These are phyloP conservation scores for Ramaria sp. DNA, from an alignment of 768 basidiomycete genomes.

Conservation along the genomic window DNA sequence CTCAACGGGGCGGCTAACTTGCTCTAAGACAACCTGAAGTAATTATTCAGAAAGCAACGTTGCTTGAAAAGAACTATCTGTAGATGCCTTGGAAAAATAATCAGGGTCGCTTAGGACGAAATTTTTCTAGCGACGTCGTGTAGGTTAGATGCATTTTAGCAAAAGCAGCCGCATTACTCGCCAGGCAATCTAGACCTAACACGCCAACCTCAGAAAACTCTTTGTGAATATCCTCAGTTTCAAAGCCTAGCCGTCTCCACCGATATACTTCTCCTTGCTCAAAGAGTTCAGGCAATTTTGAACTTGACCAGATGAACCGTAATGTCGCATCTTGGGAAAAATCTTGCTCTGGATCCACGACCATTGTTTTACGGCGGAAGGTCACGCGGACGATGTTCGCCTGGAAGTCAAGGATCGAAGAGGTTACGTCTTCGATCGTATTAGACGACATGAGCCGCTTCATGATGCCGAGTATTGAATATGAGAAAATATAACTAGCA, in stretches of 20 bases:
- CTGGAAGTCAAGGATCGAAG: slow-evolving; percentile 81
- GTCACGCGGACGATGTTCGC: slow-evolving; percentile 71
- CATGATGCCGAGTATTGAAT: slow-evolving; percentile 7
- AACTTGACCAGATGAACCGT: slow-evolving; percentile 56
- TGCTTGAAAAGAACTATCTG: background rate
- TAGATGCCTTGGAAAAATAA: slow-evolving; percentile 57
- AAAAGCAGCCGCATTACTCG: slow-evolving; percentile 21
- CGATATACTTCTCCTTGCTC: slow-evolving; percentile 39
- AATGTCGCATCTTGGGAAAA: slow-evolving; percentile 45
- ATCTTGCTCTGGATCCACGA: slow-evolving; percentile 59
- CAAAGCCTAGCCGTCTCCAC: slow-evolving; percentile 75
- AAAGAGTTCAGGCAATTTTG: slow-evolving; percentile 43
- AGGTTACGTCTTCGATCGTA: slow-evolving; percentile 70
- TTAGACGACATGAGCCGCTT: slow-evolving; percentile 79
- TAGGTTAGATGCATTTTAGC: background rate
- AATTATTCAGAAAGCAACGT: background rate
- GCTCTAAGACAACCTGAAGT: slow-evolving; percentile 61
- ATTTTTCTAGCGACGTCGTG: too few species aligned
- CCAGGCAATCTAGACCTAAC: slow-evolving; percentile 74
- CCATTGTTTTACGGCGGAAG: slow-evolving; percentile 70
- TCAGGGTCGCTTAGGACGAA: slow-evolving; percentile 64
- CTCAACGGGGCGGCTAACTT: slow-evolving; percentile 60
- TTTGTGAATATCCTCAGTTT: slow-evolving; percentile 56
- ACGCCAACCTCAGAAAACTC: slow-evolving; percentile 75
- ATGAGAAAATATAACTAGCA: background rate